Evolutionary conservation across 2,329 filamentous ascomycete species (phyloP), one percentile per base, ranked within the genome.

Genomic region (Ophiocordyceps robertsii): DNA sequence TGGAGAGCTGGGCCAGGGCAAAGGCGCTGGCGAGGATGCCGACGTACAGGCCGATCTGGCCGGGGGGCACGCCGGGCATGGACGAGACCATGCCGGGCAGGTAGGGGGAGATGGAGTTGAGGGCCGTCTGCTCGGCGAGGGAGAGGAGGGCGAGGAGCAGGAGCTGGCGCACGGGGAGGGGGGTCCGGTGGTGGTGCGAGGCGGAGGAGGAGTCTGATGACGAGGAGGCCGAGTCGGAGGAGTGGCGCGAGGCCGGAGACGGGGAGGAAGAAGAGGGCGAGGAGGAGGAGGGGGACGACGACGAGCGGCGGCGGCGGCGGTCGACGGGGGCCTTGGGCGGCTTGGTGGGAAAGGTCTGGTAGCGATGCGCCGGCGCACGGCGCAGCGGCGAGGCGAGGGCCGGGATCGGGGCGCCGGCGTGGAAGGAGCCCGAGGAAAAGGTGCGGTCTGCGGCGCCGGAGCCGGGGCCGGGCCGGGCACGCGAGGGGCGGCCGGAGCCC

Each of bases 41-140:
- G 1, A 96, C 88, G 57, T 94, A 96, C 36, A 96, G 58, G 1
- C 90, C 92, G 29, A 83, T 82, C 52, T 88, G 69, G 6, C 69
- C 70, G 2, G 72, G 63, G 17, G 82, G 73, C 17, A 95, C 81
- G 47, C 85, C 85, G 1, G 86, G 84, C 58, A 96, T 96, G 1
- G 78, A 80, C 19, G 78, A 76, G 2, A 89, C 81, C 90, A 98
- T 96, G 52, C 88, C 77, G 0, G 92, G 92, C 2, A 98, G 75
- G 61, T 98, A 98, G 1, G 92, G 92, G 11, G 83, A 84, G 55
- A 98, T 95, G 19, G 88, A 95, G 62, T 98, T 98, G 56, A 98
- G 74, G 0, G 92, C 92, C 0, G 90, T 96, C 68, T 98, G 92
- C 59, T 98, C 92, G 42, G 85, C 84, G 19, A 98, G 72, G 7